Evolutionary conservation across 768 basidiomycete species (phyloP).

Genomic region (Scleroderma citrinum): DNA sequence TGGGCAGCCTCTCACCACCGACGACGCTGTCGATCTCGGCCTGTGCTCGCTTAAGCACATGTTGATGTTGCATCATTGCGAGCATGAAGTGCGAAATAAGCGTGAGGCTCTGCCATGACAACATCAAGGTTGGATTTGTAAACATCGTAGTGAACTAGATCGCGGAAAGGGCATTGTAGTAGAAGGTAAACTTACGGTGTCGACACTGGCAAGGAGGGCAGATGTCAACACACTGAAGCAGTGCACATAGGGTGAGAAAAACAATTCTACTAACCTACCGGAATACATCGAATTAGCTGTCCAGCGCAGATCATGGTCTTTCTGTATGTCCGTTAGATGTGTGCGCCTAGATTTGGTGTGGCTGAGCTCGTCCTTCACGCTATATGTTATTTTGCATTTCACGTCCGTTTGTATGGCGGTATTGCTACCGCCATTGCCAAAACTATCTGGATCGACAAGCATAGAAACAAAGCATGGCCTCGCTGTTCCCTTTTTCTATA

Average conservation of each 20-base stretch:
- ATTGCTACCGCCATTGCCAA: not conserved
- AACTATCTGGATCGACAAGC: constrained; percentile 44
- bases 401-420: constrained; percentile 18
- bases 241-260: not conserved
- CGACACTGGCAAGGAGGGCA: constrained; percentile 40
- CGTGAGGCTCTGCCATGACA: constrained; percentile 41
- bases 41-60: constrained; percentile 52
- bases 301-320: constrained; percentile 71
- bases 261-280: constrained; percentile 20
- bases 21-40: constrained; percentile 56
- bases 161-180: not conserved
- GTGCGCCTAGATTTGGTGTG: not conserved
- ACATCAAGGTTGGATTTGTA: not conserved
- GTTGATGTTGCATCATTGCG: constrained; percentile 59
- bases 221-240: not conserved
- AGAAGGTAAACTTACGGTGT: constrained; percentile 42
- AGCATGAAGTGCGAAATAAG: constrained; percentile 52
- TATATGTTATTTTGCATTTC: constrained; percentile 10
- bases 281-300: constrained; percentile 81
- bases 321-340: constrained; percentile 19
- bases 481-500: constrained; percentile 32
- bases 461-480: constrained; percentile 41
- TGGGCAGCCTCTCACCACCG: constrained; percentile 45
- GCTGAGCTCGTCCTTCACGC: not conserved
- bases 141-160: not conserved